phyloP scores from a whole-genome alignment of 805 yeast genomes.

The Geotrichum ghanense region DNA sequence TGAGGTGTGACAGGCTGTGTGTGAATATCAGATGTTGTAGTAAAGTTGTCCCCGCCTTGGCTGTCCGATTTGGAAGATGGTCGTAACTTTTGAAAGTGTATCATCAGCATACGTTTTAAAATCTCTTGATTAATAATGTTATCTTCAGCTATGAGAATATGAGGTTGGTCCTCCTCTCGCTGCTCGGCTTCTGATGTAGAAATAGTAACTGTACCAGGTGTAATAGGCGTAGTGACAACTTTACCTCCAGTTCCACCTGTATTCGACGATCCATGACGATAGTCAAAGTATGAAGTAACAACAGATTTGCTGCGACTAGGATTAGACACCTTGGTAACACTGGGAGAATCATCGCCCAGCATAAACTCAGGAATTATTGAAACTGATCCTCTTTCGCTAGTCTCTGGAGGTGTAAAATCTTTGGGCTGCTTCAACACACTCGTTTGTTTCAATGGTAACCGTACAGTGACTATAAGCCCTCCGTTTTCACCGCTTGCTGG shows the following conservation, averaged over 20 bases:
- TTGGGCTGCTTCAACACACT: background rate
- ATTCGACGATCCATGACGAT: background rate
- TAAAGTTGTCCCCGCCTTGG: background rate
- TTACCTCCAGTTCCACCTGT: background rate
- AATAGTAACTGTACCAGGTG: background rate
- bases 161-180: conserved; percentile 8
- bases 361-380: background rate
- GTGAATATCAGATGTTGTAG: background rate
- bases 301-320: background rate
- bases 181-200: background rate
- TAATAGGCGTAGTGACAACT: background rate
- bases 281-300: background rate
- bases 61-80: background rate
- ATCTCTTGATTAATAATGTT: conserved; percentile 92
- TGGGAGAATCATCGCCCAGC: background rate
- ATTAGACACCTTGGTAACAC: background rate
- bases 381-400: background rate
- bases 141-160: conserved; percentile 85
- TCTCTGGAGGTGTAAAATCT: background rate
- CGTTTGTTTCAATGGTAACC: conserved; percentile 31
- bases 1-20: conserved; percentile 29
- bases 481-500: conserved; percentile 64
- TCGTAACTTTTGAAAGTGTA: conserved; percentile 49
- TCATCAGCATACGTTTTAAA: conserved; percentile 70
- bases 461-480: conserved; percentile 77